Evolutionary conservation across 306 rosid genomes (phyloP), one percentile per base, ranked within the genome.

Genomic region (Gleditsia sinensis): DNA sequence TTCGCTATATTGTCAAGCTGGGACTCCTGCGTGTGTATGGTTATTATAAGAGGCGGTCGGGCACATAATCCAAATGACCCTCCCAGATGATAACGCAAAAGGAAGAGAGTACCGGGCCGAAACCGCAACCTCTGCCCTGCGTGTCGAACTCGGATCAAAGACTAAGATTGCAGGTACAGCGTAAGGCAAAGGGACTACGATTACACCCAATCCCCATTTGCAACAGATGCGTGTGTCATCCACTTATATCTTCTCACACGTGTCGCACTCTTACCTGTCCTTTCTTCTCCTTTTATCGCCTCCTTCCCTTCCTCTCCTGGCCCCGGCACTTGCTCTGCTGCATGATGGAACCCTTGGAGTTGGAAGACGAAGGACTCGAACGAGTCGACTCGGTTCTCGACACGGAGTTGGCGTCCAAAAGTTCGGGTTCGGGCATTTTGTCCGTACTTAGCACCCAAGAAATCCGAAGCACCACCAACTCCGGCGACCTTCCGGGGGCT

Each of bases 171-270:
- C n/a, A n/a, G n/a, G n/a, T n/a, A n/a, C n/a, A n/a, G n/a, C n/a
- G n/a, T n/a, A n/a, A n/a, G n/a, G n/a, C n/a, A n/a, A n/a, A n/a
- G n/a, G n/a, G n/a, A n/a, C n/a, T n/a, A n/a, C n/a, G n/a, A n/a
- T n/a, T n/a, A n/a, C n/a, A n/a, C n/a, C n/a, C n/a, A n/a, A n/a
- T n/a, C n/a, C 17, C 37, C 5, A 14, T 27, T 56, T 56, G 28
- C 62, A 25, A 36, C 37, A 17, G 65, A 58, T 19, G 67, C 67
- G 67, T 61, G 48, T 61, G 67, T 9, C 67, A 21, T 61, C 6
- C 25, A 36, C 28, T 19, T 34, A 61, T 36, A 61, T 34, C 48
- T 34, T 34, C 6, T 17, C 10, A 61, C 67, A 61, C 67, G 67
- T 61, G 67, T 61, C 67, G 17, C 0, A 1, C 4, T 36, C 28